Conservation (phyloP, 306 rosid species). For the Ammopiptanthus mongolicus region DNA sequence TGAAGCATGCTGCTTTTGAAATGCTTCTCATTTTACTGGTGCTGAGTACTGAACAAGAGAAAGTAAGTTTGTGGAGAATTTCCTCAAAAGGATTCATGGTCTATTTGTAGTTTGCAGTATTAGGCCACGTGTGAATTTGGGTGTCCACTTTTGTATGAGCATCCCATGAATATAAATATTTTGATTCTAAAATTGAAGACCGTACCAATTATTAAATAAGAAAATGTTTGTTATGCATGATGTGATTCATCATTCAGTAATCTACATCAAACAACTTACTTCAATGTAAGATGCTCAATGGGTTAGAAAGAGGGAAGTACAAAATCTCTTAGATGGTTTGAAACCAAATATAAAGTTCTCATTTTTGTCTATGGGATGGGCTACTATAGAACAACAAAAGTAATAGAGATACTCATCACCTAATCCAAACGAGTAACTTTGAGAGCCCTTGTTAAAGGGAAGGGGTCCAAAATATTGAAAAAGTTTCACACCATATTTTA, state of each 20-base stretch:
- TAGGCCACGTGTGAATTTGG: background rate
- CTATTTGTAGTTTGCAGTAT: background rate
- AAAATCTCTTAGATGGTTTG: too few species aligned
- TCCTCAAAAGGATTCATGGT: background rate
- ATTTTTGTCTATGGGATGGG: too few species aligned
- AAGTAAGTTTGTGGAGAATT: background rate
- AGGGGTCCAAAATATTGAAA: too few species aligned
- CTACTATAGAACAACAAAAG: too few species aligned
- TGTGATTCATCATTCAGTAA: background rate
- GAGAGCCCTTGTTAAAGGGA: too few species aligned
- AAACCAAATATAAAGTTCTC: too few species aligned
- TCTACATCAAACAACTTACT: background rate
- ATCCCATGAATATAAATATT: background rate
- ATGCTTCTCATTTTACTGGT: slow-evolving; percentile 12
- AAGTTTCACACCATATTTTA: too few species aligned
- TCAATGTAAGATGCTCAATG: background rate
- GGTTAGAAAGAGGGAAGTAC: too few species aligned
- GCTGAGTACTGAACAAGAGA: slow-evolving; percentile 4
- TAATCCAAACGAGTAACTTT: too few species aligned
- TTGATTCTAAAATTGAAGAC: background rate
- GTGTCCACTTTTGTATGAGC: background rate
- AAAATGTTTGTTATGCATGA: background rate
- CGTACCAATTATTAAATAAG: background rate
- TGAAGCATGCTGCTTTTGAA: background rate
- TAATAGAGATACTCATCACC: too few species aligned